These are phyloP conservation scores for Talaromyces thailandensis DNA, from an alignment of 495 filamentous ascomycete species.

Conservation along the genomic window DNA sequence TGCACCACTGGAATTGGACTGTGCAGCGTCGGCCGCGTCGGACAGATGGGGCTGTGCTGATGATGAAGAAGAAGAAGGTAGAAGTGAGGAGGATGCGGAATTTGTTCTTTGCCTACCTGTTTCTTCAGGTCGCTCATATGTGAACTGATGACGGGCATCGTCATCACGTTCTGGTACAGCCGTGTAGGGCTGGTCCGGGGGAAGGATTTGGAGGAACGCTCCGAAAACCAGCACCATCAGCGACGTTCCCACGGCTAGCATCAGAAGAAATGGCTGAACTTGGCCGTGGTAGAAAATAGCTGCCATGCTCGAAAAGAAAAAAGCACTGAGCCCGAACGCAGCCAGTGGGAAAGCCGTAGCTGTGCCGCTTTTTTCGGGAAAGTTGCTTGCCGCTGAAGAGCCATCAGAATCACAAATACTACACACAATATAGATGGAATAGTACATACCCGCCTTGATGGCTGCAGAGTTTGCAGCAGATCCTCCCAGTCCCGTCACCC, in stretches of 20 bases:
- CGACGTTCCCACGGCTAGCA: constrained; percentile 76
- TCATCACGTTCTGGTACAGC: constrained; percentile 45
- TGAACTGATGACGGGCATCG: constrained; percentile 11
- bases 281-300: constrained; percentile 74
- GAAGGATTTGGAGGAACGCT: constrained; percentile 73
- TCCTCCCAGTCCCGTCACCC: constrained; percentile 77
- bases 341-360: constrained; percentile 89
- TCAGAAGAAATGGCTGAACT: constrained; percentile 67
- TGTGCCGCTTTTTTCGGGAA: constrained; percentile 83
- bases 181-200: constrained; percentile 53
- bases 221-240: constrained; percentile 61
- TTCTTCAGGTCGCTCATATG: constrained; percentile 40
- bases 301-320: constrained; percentile 83
- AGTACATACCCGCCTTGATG: constrained; percentile 61
- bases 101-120: constrained; percentile 54
- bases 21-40: constrained; percentile 15
- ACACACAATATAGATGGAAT: constrained; percentile 4
- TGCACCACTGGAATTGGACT: constrained; percentile 27
- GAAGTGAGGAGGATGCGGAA: constrained; percentile 19
- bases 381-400: constrained; percentile 71
- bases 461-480: constrained; percentile 79
- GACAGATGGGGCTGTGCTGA: constrained; percentile 3
- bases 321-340: constrained; percentile 89
- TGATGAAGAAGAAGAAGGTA: constrained; percentile 13
- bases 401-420: neutral